A percentile compares a stretch with the other conserved stretches of the same genome.
These are phyloP conservation scores for Clonostachys sp. DNA, from an alignment of 2,329 filamentous ascomycete species.

Conservation along the genomic window DNA sequence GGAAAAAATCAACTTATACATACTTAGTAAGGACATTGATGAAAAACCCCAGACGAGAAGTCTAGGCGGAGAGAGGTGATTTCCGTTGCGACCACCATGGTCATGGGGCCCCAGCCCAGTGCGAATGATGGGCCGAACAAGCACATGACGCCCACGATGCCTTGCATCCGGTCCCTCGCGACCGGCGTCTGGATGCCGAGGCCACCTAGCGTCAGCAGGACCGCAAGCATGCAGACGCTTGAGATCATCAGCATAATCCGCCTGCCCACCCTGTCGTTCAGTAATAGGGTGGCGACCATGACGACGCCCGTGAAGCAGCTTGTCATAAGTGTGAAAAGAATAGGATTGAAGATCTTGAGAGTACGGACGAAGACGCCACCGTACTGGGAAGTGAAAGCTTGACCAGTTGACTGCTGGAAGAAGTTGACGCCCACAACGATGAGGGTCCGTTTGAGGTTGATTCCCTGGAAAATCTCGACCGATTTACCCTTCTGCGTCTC, in stretches of 20 bases:
- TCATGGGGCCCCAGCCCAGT: constrained; percentile 22
- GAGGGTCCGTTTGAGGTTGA: constrained; percentile 12
- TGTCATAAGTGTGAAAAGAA: constrained; percentile 12
- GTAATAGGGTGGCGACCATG: constrained; percentile 5
- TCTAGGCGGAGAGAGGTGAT: constrained; percentile 20
- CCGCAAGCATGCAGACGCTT: constrained; percentile 11
- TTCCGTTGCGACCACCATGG: constrained; percentile 25
- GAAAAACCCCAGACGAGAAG: constrained; percentile 15
- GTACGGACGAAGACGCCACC: constrained; percentile 17
- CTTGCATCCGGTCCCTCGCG: constrained; percentile 7
- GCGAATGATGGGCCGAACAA: constrained; percentile 20
- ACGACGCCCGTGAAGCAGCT: constrained; percentile 5
- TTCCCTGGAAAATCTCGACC: constrained; percentile 7
- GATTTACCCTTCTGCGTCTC: constrained; percentile 10
- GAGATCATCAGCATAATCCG: constrained; percentile 12
- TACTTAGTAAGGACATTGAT: constrained; percentile 20
- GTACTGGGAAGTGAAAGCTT: constrained; percentile 16
- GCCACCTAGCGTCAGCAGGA: constrained; percentile 22
- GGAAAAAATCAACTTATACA: constrained; percentile 1
- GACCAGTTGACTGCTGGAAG: constrained; percentile 18
- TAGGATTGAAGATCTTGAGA: constrained; percentile 17
- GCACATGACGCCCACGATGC: constrained; percentile 16
- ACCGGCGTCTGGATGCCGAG: constrained; percentile 23
- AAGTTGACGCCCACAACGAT: constrained; percentile 17
- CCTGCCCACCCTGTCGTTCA: constrained; percentile 7